phyloP scores from a whole-genome alignment of 345 rosid species.

The Citrus australasica region DNA sequence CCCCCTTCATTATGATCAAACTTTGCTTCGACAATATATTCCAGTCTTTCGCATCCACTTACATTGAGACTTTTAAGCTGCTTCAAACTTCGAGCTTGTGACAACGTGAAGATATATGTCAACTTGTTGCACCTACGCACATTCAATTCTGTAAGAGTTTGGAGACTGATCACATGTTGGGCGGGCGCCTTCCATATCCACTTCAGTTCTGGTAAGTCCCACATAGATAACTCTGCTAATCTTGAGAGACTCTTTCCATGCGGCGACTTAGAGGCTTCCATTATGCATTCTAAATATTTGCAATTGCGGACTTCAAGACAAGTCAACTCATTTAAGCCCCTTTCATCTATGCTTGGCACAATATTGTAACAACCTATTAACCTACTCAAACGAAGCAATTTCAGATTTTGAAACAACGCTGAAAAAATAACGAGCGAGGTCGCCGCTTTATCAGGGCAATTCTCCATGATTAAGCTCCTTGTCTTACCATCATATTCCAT shows the following conservation, averaged over 20 bases:
- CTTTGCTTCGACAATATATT: too few species aligned
- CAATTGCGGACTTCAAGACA: background rate
- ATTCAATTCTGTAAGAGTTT: too few species aligned
- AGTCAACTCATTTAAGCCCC: background rate
- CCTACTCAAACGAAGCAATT: rapidly evolving
- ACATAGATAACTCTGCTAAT: rapidly evolving
- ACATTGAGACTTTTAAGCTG: too few species aligned
- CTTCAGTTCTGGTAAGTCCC: background rate
- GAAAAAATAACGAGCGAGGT: background rate
- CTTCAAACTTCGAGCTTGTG: too few species aligned
- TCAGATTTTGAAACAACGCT: background rate
- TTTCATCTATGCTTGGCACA: background rate
- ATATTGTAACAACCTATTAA: background rate
- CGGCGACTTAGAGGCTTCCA: background rate
- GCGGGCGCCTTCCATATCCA: background rate
- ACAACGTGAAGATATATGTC: too few species aligned
- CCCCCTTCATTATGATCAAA: too few species aligned
- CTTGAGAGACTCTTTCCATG: background rate
- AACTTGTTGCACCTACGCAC: rapidly evolving
- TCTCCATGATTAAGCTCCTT: rapidly evolving
- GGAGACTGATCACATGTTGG: background rate
- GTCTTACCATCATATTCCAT: rapidly evolving
- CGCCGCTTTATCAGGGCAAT: rapidly evolving
- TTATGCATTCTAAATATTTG: background rate
- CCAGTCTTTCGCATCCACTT: rapidly evolving